phyloP scores from a whole-genome alignment of 495 filamentous ascomycete genomes.

The Neurospora sp. region DNA sequence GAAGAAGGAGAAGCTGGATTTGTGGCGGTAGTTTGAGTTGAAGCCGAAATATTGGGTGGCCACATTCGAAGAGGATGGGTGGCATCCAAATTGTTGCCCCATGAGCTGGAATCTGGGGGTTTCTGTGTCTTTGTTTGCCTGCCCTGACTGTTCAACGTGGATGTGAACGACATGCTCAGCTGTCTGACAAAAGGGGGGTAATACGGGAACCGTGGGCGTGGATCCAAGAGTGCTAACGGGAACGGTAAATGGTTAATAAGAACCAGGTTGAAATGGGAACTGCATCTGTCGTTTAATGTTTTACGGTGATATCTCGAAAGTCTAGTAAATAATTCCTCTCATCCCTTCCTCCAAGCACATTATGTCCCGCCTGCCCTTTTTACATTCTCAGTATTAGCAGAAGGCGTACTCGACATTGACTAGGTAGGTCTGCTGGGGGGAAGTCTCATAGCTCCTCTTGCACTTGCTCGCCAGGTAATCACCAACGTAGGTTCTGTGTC shows the following conservation, averaged over 20 bases:
- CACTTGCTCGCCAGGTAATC: not conserved
- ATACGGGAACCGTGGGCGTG: not conserved
- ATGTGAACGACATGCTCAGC: not conserved
- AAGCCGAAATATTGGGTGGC: not conserved
- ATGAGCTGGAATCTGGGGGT: not conserved
- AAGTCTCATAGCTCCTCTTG: not conserved
- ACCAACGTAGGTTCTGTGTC: not conserved
- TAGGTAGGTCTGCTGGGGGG: not conserved
- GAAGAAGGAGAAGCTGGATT: conserved; percentile 33
- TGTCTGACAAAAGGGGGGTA: not conserved
- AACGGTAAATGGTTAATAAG: not conserved
- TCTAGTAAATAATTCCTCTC: not conserved
- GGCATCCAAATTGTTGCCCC: not conserved
- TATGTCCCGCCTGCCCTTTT: not conserved
- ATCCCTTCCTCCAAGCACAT: not conserved
- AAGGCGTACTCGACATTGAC: not conserved
- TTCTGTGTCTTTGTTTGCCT: not conserved
- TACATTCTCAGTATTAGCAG: not conserved
- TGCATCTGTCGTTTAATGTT: not conserved
- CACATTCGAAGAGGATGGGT: not conserved
- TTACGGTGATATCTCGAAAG: not conserved
- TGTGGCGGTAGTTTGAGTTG: conserved; percentile 28
- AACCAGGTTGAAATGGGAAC: not conserved
- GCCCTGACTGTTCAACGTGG: not conserved
- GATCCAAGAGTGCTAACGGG: not conserved